These are phyloP conservation scores for Protomyces arabidopsidicola DNA, from an alignment of 1,139 yeast species.

Conservation along the genomic window DNA sequence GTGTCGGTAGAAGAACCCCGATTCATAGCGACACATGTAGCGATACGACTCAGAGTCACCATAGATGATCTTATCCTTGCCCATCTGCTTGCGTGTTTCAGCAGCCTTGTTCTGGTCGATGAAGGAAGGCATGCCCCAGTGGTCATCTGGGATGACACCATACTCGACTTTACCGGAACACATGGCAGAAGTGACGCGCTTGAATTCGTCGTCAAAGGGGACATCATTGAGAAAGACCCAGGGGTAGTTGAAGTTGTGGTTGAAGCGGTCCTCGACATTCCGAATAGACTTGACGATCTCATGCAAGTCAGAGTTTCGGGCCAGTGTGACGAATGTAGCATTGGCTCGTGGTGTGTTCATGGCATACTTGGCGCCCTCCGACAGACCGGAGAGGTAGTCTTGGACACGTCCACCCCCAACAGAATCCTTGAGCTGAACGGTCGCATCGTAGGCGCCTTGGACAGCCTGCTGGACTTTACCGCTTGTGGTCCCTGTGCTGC, in stretches of 20 bases:
- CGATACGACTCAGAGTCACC: constrained; percentile 57
- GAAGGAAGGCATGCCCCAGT: constrained; percentile 72
- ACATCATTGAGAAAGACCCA: constrained; percentile 77
- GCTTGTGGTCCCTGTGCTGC: background rate
- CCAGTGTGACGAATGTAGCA: constrained; percentile 51
- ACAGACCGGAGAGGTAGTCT: background rate
- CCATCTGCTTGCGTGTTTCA: constrained; percentile 34
- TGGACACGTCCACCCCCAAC: background rate
- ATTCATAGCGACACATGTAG: constrained; percentile 74
- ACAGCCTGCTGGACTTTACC: background rate
- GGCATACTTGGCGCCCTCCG: background rate
- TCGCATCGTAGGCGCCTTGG: background rate
- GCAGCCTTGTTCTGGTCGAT: constrained; percentile 51
- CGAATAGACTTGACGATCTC: constrained; percentile 58
- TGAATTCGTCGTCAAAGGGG: constrained; percentile 56
- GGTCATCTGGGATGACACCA: constrained; percentile 58
- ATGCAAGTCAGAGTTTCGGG: constrained; percentile 62
- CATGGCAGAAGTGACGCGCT: constrained; percentile 46
- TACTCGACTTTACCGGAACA: constrained; percentile 60
- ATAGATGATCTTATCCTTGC: constrained; percentile 49
- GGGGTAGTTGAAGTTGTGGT: constrained; percentile 61
- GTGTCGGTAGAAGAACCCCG: constrained; percentile 61
- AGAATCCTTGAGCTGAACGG: background rate
- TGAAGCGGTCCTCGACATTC: constrained; percentile 66
- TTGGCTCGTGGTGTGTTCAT: constrained; percentile 15